These are phyloP conservation scores for Syzygium aromaticum DNA, from an alignment of 345 rosid species.

Conservation along the genomic window DNA sequence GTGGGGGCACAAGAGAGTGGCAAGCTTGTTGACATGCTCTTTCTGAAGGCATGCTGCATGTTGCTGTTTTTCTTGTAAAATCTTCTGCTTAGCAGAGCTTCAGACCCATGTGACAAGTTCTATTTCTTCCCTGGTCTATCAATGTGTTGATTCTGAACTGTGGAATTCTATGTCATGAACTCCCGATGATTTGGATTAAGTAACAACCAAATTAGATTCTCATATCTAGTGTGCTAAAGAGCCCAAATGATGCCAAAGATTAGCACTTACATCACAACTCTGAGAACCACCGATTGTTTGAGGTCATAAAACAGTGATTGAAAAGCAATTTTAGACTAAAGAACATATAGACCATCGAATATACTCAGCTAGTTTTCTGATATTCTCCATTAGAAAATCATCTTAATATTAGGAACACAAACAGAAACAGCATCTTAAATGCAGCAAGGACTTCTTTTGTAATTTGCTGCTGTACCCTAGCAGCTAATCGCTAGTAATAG, in stretches of 20 bases:
- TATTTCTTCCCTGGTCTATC: not conserved
- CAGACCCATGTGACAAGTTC: not conserved
- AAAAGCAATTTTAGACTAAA: not conserved
- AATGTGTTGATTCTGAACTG: not conserved
- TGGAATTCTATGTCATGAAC: not conserved
- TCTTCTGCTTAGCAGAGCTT: not conserved
- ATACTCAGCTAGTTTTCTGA: not conserved
- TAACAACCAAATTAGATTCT: not conserved
- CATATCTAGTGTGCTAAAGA: not conserved
- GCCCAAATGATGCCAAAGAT: not conserved
- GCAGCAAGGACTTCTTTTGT: not conserved
- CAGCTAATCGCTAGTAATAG: not conserved
- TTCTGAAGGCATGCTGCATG: not conserved
- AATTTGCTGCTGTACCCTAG: not conserved
- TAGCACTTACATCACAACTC: not conserved
- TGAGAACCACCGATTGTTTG: not conserved
- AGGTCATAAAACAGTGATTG: not conserved
- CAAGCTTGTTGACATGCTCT: not conserved
- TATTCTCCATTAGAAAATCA: not conserved
- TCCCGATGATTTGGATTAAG: not conserved
- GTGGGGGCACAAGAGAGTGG: not conserved
- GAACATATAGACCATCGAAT: not conserved
- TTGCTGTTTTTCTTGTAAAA: not conserved
- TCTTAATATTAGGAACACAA: not conserved
- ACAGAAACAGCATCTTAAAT: not conserved